Percentiles rank a stretch among this genome's conserved stretches.
phyloP scores from a whole-genome alignment of 2,329 filamentous ascomycete species.

The Diaporthe caulivora region DNA sequence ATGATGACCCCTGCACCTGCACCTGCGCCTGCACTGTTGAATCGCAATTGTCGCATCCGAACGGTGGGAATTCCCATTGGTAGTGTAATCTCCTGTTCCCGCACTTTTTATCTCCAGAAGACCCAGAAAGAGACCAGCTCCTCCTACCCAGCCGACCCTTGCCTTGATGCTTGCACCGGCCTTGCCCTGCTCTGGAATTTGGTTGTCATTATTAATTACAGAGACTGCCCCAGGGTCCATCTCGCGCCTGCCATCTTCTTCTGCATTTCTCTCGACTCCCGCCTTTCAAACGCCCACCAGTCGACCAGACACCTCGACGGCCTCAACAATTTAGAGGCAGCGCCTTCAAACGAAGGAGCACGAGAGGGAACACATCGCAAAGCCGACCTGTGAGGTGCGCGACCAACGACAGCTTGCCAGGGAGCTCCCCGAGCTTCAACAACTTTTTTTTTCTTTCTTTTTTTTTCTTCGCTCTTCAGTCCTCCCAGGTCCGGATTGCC shows the following conservation, averaged over 20 bases:
- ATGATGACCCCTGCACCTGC: slow-evolving; percentile 18
- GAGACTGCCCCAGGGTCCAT: slow-evolving; percentile 22
- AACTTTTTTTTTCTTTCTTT: not conserved
- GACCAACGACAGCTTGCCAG: not conserved
- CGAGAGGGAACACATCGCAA: not conserved
- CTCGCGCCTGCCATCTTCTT: not conserved
- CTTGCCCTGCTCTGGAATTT: slow-evolving; percentile 24
- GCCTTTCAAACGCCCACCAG: not conserved
- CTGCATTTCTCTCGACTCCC: slow-evolving; percentile 11
- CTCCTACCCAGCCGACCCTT: slow-evolving; percentile 3
- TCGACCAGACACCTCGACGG: not conserved
- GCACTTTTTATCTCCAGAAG: slow-evolving; percentile 34
- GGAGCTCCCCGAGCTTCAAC: slow-evolving; percentile 17
- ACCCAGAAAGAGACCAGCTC: slow-evolving; percentile 26
- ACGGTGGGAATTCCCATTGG: slow-evolving; percentile 35
- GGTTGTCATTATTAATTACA: slow-evolving; percentile 27
- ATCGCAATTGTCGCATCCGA: slow-evolving; percentile 26
- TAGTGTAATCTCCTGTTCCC: slow-evolving; percentile 33
- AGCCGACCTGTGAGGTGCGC: slow-evolving; percentile 1
- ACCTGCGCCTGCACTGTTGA: slow-evolving; percentile 5
- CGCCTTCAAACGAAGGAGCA: not conserved
- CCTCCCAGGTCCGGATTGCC: not conserved
- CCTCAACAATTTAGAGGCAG: slow-evolving; percentile 20
- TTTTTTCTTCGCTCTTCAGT: too few relatives aligned
- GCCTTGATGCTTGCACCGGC: not conserved